These are phyloP conservation scores for Fusarium luffae DNA, from an alignment of 2,329 filamentous ascomycete species.

Conservation along the genomic window DNA sequence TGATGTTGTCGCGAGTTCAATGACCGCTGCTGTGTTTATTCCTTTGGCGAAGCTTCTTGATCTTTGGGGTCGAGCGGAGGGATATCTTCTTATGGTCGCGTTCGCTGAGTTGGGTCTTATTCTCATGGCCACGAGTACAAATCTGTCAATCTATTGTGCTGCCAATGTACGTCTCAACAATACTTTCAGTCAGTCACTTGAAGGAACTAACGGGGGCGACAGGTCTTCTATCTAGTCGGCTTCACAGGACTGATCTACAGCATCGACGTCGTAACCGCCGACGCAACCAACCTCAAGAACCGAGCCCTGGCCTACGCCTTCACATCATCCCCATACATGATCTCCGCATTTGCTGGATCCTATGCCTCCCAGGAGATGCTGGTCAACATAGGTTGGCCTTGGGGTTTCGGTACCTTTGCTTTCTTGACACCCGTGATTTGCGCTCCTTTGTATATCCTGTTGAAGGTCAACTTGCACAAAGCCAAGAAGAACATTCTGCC, in stretches of 20 bases:
- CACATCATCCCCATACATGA: constrained; percentile 58
- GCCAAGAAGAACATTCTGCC: constrained; percentile 61
- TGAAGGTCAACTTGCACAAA: constrained; percentile 65
- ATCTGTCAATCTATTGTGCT: constrained; percentile 58
- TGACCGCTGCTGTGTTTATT: constrained; percentile 15
- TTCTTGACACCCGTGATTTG: constrained; percentile 67
- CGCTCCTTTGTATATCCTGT: constrained; percentile 64
- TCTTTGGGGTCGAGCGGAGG: constrained; percentile 21
- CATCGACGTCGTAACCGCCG: constrained; percentile 16
- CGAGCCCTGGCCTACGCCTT: constrained; percentile 49
- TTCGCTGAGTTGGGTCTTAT: constrained; percentile 60
- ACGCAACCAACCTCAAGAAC: constrained; percentile 16
- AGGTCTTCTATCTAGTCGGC: constrained; percentile 17
- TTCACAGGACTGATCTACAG: constrained; percentile 20
- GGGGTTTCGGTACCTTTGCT: constrained; percentile 68
- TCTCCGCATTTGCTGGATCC: constrained; percentile 55
- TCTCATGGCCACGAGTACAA: constrained; percentile 68
- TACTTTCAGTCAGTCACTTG: too few species aligned
- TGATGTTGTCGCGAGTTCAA: constrained; percentile 9
- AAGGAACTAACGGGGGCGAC: too few species aligned
- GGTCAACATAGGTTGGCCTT: constrained; percentile 48
- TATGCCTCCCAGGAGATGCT: constrained; percentile 48
- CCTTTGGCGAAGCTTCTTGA: constrained; percentile 18
- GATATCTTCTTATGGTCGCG: constrained; percentile 10
- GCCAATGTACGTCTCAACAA: constrained; percentile 54